Evolutionary conservation across 1,284 basidiomycete genomes (phyloP), one percentile per base, ranked within the genome.

Genomic region (Austroboletus sp.): DNA sequence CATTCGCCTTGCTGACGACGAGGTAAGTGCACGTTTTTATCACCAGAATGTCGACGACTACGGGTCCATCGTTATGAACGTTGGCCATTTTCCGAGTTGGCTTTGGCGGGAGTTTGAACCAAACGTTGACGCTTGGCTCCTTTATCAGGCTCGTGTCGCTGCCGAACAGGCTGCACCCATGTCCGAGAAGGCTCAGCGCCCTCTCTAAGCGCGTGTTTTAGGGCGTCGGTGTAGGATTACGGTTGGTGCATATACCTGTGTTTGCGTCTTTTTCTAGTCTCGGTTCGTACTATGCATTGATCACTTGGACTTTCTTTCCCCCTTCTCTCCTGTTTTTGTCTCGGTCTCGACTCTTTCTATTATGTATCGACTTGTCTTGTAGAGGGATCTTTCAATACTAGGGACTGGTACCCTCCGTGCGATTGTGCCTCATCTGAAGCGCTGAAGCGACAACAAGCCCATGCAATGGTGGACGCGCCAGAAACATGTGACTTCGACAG

Each of bases 1-100:
- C 63, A 71, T 78, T 55, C 74, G 68, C 57, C 71, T 80, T 43
- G 64, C 63, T 47, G 78, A 78, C 57, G 72, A 77, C 52, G 79
- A 80, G 74, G 79, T 79, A 60, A 72, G 75, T 69, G n/a, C 16
- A 12, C 25, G 52, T 51, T 51, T 51, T 11, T 10, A 30, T 32
- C 36, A 12, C 6, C 33, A 43, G 35, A 12, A 37, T 40, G 31
- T 27, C 21, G 23, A 38, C 21, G 25, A 38, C 44, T 49, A 58
- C 27, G 58, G 53, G 44, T 40, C 51, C 19, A 43, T 36, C 30
- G 15, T 36, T 32, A 39, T 38, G 27, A 36, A 45, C 48, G 38
- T 45, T 21, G 39, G 19, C 32, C 25, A 36, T 17, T 46, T 46
- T 19, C 31, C 34, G 27, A 25, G 6, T 9, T 48, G 32, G 42